Conservation (phyloP, 345 rosid genomes). For the Camelina hispida region DNA sequence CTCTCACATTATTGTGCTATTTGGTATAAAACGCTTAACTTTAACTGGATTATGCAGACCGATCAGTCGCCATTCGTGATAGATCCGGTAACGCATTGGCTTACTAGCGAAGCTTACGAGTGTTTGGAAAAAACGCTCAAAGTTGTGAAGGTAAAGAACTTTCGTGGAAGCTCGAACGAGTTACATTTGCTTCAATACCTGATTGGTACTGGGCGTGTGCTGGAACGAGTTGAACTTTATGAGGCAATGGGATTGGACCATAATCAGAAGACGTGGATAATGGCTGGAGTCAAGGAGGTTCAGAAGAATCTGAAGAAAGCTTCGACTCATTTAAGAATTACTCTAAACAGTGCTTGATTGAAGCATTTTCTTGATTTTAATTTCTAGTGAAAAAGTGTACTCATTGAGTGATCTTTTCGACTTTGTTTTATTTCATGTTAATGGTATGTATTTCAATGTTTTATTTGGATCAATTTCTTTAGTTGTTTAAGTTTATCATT, state of each 20-base stretch:
- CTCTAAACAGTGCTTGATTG: constrained; percentile 14
- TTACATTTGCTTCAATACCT: constrained; percentile 37
- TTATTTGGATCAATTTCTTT: neutral
- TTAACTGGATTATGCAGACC: constrained; percentile 23
- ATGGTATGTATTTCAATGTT: neutral
- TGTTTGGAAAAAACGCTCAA: constrained; percentile 45
- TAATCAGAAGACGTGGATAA: neutral
- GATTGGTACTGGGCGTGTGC: constrained; percentile 24
- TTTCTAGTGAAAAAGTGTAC: neutral
- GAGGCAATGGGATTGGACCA: constrained; percentile 10
- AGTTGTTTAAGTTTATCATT: neutral
- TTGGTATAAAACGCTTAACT: neutral
- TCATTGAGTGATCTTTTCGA: neutral
- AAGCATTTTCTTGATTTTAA: neutral
- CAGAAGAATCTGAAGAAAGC: neutral
- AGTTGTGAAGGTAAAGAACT: constrained; percentile 48
- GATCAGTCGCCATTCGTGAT: neutral
- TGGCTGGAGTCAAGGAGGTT: neutral
- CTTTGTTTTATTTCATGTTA: neutral
- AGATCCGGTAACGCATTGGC: constrained; percentile 13
- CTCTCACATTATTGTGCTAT: neutral
- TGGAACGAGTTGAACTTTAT: constrained; percentile 45
- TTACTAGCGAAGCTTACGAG: neutral
- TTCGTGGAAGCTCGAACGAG: constrained; percentile 27
- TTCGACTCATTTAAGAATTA: constrained; percentile 14